These are phyloP conservation scores for Ophiosphaerella korrae DNA, from an alignment of 2,329 filamentous ascomycete species.

Conservation along the genomic window DNA sequence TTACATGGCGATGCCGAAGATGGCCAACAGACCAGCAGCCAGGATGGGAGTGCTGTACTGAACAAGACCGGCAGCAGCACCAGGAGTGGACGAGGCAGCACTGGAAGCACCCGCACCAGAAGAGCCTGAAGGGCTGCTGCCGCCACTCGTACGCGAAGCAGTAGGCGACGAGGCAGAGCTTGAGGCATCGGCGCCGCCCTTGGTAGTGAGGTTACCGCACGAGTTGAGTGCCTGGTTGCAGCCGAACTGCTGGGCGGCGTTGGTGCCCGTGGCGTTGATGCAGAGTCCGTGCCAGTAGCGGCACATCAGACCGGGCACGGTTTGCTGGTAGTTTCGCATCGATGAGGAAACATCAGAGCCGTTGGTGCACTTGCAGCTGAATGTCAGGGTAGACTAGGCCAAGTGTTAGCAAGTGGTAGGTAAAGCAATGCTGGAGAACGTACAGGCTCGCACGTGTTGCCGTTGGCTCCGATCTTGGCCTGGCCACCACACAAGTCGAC, in stretches of 20 bases:
- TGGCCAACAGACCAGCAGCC: slow-evolving; percentile 59
- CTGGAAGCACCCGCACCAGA: slow-evolving; percentile 33
- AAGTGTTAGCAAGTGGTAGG: slow-evolving; percentile 21
- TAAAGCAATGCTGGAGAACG: slow-evolving; percentile 27
- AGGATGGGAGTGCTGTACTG: slow-evolving; percentile 59
- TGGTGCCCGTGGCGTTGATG: slow-evolving; percentile 45
- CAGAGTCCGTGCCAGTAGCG: slow-evolving; percentile 55
- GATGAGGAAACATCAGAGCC: slow-evolving; percentile 55
- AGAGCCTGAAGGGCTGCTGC: slow-evolving; percentile 29
- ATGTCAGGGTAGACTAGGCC: slow-evolving; percentile 56
- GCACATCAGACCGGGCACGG: slow-evolving; percentile 67
- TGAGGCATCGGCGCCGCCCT: slow-evolving; percentile 24
- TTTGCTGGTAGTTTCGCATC: slow-evolving; percentile 57
- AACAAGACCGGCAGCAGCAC: slow-evolving; percentile 53
- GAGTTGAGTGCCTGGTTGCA: slow-evolving; percentile 52
- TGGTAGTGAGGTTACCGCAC: slow-evolving; percentile 58
- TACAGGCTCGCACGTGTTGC: slow-evolving; percentile 64
- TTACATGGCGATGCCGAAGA: slow-evolving; percentile 65
- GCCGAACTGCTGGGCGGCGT: slow-evolving; percentile 43
- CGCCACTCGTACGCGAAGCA: slow-evolving; percentile 27
- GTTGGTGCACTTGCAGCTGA: slow-evolving; percentile 63
- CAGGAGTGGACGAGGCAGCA: slow-evolving; percentile 29
- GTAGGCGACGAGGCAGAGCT: slow-evolving; percentile 33
- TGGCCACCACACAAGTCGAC: slow-evolving; percentile 61
- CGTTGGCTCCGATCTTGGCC: slow-evolving; percentile 46